Evolutionary conservation across 192 early-diverging fungal species (phyloP), one percentile per base, ranked within the genome.

Genomic region (Bifiguratus adelaidae): DNA sequence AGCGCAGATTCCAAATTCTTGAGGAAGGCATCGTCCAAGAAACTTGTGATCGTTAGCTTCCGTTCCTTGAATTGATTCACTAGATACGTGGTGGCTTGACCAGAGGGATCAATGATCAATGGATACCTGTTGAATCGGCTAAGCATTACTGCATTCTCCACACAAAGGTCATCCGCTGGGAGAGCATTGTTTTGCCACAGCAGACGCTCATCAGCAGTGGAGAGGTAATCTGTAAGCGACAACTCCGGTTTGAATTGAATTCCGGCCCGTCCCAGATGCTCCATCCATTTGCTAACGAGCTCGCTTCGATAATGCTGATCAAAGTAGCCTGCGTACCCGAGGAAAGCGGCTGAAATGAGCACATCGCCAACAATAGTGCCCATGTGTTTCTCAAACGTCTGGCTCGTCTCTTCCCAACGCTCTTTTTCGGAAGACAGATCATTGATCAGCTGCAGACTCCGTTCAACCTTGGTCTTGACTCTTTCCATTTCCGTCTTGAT

Each of bases 61-160:
- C 84, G 76, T 33, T 84, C 75, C 63, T 82, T 84, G 71, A 80
- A 95, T 52, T 87, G 79, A 49, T 85, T 86, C 53, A 77, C 68
- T 52, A 99, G 62, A 71, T 92, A 98, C 19, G 77, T 65, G 4
- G 89, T 80, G 0, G 95, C 95, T 42, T 95, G 84, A 35, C 92
- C 94, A 12, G 92, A 84, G 0, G 97, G 97, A 68, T 99, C 97
- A 58, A 99, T 92, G 47, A 99, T 76, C 33, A 99, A 73, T 37
- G 97, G 94, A 61, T 95, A 99, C 48, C 97, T 77, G 58, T 94
- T 94, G 72, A 85, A 91, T 11, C 86, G 80, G 48, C 88, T 78
- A 30, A 99, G 68, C 83, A 98, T 98, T 38, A 98, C 86, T 5
- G 97, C 97, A 60, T 99, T 99, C 72, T 99, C 95, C 44, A 85